A percentile compares a stretch with the other conserved stretches of the same genome.
These are phyloP conservation scores for Xylaria multiplex DNA, from an alignment of 2,329 filamentous ascomycete genomes.

Conservation along the genomic window DNA sequence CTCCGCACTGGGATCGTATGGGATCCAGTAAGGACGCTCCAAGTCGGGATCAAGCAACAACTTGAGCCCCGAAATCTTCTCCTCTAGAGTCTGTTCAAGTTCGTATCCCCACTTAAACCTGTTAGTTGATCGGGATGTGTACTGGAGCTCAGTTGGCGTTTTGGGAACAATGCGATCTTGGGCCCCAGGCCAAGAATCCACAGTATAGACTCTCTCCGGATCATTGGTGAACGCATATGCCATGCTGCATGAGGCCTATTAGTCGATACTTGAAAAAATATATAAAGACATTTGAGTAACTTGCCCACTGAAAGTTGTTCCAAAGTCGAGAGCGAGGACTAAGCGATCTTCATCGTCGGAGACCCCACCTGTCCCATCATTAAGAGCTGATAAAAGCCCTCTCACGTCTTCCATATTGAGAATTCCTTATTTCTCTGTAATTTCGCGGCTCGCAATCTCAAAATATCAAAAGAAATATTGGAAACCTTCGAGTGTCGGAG, in stretches of 20 bases:
- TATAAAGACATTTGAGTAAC: not conserved
- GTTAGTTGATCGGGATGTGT: not conserved
- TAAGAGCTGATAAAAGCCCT: not conserved
- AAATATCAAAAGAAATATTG: too few species aligned
- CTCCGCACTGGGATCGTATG: not conserved
- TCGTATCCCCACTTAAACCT: not conserved
- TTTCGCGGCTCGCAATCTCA: too few species aligned
- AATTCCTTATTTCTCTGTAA: too few species aligned
- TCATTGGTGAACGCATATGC: not conserved
- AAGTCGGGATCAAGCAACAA: not conserved
- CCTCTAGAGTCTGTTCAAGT: not conserved
- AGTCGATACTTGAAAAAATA: too few species aligned
- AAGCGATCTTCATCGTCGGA: not conserved
- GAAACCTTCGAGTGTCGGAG: too few species aligned
- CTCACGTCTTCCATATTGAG: not conserved
- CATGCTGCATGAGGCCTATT: not conserved
- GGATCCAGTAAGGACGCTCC: not conserved
- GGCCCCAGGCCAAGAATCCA: constrained; percentile 1
- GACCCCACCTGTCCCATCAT: not conserved
- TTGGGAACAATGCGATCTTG: not conserved
- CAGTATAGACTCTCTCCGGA: not conserved
- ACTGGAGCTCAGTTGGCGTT: not conserved
- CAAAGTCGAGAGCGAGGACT: not conserved
- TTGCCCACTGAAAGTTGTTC: not conserved
- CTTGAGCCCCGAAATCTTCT: not conserved